Percentiles rank a stretch among this genome's conserved stretches.
Evolutionary conservation across 2,329 filamentous ascomycete genomes (phyloP).

Genomic region (Dryadomyces quercivorus): DNA sequence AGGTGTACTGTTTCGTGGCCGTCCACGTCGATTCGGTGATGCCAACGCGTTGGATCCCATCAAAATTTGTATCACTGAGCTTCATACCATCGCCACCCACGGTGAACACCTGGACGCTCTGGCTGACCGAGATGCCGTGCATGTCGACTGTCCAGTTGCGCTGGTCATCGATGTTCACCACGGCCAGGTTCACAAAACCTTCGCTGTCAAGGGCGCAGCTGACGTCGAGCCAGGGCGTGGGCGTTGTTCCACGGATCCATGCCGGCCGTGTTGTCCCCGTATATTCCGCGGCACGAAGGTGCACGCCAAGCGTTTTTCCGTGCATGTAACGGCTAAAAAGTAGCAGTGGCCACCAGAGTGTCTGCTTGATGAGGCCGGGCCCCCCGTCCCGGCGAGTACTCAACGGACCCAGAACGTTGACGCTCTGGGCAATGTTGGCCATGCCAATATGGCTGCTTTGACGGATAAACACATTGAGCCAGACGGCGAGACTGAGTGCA

Average conservation of each 20-base stretch:
- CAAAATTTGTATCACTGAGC: conserved; percentile 1
- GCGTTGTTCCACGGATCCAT: conserved; percentile 53
- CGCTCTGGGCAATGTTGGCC: conserved; percentile 66
- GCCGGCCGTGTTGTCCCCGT: conserved; percentile 39
- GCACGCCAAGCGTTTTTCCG: conserved; percentile 53
- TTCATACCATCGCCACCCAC: not conserved
- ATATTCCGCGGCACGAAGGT: conserved; percentile 35
- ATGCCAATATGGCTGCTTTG: conserved; percentile 61
- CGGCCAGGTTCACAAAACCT: conserved; percentile 49
- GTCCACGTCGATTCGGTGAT: conserved; percentile 1
- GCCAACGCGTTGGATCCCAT: not conserved
- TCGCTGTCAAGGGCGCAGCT: conserved; percentile 46
- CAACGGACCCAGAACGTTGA: conserved; percentile 66
- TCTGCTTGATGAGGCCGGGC: conserved; percentile 53
- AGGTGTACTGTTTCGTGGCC: not conserved
- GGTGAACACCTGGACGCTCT: conserved; percentile 29
- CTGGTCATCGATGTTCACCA: conserved; percentile 46
- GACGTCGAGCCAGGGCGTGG: conserved; percentile 52
- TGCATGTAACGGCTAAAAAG: conserved; percentile 64
- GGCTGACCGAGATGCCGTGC: conserved; percentile 43
- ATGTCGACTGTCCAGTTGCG: conserved; percentile 50
- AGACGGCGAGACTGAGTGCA: conserved; percentile 61
- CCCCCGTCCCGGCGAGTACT: conserved; percentile 45
- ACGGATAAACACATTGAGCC: conserved; percentile 64
- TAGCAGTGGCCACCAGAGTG: conserved; percentile 63